Evolutionary conservation across 176 grass and related monocot genomes (phyloP).

Genomic region (Elymus sibiricus): DNA sequence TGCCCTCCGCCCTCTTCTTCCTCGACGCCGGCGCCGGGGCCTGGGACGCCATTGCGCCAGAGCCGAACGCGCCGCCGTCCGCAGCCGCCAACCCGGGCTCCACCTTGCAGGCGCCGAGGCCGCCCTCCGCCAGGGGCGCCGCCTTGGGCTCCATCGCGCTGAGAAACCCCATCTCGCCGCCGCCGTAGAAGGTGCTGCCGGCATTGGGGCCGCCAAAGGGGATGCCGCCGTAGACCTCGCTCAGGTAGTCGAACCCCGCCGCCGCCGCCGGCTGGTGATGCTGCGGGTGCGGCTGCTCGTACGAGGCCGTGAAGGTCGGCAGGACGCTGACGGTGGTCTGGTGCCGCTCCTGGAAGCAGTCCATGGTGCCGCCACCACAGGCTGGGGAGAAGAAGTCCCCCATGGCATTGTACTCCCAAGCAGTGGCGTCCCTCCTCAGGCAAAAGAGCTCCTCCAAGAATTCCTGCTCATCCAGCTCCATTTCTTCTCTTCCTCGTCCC

Average conservation of each 20-base stretch:
- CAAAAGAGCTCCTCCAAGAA: slow-evolving; percentile 90
- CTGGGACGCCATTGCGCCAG: not conserved
- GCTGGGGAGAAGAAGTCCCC: slow-evolving; percentile 73
- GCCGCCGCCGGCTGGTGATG: not conserved
- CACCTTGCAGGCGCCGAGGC: slow-evolving; percentile 60
- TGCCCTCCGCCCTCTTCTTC: slow-evolving; percentile 90
- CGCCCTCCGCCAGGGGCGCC: slow-evolving; percentile 17
- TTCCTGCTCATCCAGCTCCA: slow-evolving; percentile 88
- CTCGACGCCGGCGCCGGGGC: slow-evolving; percentile 35
- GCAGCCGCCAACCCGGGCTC: slow-evolving; percentile 42
- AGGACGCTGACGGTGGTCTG: slow-evolving; percentile 38
- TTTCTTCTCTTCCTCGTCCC: not conserved
- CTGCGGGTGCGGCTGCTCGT: not conserved
- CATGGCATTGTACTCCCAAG: slow-evolving; percentile 72
- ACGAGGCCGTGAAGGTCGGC: slow-evolving; percentile 68
- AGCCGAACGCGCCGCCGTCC: slow-evolving; percentile 16
- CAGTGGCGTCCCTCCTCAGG: slow-evolving; percentile 44
- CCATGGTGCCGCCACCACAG: slow-evolving; percentile 31
- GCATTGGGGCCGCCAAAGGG: slow-evolving; percentile 28
- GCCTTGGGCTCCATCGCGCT: slow-evolving; percentile 33
- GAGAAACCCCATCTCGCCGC: slow-evolving; percentile 51
- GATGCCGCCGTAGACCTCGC: slow-evolving; percentile 51
- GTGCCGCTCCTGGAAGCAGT: slow-evolving; percentile 70
- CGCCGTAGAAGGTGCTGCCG: not conserved
- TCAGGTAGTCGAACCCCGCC: slow-evolving; percentile 66